Evolutionary conservation across 139 green algal species (phyloP).

Genomic region (Chlorella sp.): DNA sequence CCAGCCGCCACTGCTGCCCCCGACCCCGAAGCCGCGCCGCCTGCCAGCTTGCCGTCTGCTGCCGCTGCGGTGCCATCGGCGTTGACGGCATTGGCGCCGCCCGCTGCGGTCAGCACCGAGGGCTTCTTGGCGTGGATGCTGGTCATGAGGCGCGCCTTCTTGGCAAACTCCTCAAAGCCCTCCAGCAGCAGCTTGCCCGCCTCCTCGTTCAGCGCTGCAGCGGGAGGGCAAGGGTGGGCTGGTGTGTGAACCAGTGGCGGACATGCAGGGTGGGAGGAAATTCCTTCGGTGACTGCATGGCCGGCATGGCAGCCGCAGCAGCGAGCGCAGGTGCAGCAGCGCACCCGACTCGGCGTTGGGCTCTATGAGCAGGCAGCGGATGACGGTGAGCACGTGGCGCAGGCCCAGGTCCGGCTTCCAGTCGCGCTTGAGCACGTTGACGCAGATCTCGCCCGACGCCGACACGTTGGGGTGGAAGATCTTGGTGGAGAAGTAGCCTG

Average conservation of each 20-base stretch:
- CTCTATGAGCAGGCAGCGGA: slow-evolving; percentile 97
- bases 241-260: no score
- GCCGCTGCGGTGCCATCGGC: slow-evolving; percentile 28
- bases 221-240: no score
- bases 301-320: background rate
- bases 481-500: slow-evolving; percentile 89
- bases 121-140: slow-evolving; percentile 77
- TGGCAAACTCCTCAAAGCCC: slow-evolving; percentile 88
- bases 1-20: background rate
- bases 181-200: slow-evolving; percentile 95
- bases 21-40: background rate
- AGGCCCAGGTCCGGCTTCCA: slow-evolving; percentile 90
- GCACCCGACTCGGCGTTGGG: slow-evolving; percentile 90
- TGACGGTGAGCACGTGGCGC: slow-evolving; percentile 88
- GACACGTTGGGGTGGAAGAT: slow-evolving; percentile 99
- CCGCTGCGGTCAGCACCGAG: slow-evolving; percentile 76
- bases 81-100: slow-evolving; percentile 82
- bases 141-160: slow-evolving; percentile 92
- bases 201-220: slow-evolving; percentile 95
- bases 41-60: slow-evolving; percentile 29
- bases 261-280: no score
- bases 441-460: slow-evolving; percentile 93
- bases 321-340: no score
- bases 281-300: no score
- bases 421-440: slow-evolving; percentile 98